Evolutionary conservation across 495 filamentous ascomycete species (phyloP), one percentile per base, ranked within the genome.

Genomic region (Tuber borchii): DNA sequence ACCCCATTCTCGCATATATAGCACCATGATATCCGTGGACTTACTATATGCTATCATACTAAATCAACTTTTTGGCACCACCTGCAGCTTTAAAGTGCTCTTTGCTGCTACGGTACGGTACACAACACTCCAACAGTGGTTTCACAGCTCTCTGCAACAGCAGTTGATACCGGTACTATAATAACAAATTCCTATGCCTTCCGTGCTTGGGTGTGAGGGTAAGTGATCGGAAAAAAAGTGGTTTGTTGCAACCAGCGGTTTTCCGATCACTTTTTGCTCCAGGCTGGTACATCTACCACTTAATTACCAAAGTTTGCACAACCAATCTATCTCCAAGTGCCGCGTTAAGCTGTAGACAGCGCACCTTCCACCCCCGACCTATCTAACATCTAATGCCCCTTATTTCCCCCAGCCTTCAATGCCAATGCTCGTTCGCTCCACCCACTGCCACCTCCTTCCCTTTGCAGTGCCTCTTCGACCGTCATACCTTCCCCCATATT

Each of bases 371-470:
- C 20, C 48, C 48, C 45, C 45, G 16, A 46, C 45, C 16, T 2
- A 46, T 12, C 42, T 12, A 12, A 12, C 12, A 9, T 34, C 56
- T 65, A 65, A 19, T 65, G 56, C 26, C 56, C 26, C 56, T 65
- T 65, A 65, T 65, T 65, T 26, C 26, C 56, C 56, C 56, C 56
- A 65, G 31, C 26, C 61, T 85, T 84, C 72, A 91, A 83, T 81
- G 87, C 88, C 77, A 87, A 75, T 5, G 86, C 88, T 77, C 86
- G 87, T 37, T 87, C 87, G 61, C 86, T 81, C 83, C 88, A 91
- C 8, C 89, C 88, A 43, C 78, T 82, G 0, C 87, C 86, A 22
- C 89, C 88, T 19, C 89, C 89, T 80, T 90, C 87, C 51, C 75
- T 69, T 75, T 83, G 83, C 4, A 83, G 76, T 72, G 90, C 72